A percentile compares a stretch with the other conserved stretches of the same genome.
Evolutionary conservation across 345 rosid genomes (phyloP).

Genomic region (Viola odorata): DNA sequence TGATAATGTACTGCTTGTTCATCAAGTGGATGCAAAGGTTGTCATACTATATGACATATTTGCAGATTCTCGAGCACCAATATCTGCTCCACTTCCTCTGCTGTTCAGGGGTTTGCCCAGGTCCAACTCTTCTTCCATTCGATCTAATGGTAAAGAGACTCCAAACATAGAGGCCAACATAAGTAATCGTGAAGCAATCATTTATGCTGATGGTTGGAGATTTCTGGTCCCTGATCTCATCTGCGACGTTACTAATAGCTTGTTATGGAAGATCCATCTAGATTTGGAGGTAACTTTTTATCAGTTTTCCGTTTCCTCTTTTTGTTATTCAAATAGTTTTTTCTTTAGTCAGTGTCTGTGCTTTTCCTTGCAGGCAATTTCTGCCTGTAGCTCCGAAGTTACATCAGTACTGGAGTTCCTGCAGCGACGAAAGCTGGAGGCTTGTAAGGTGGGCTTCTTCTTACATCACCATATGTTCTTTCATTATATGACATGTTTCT

Average conservation of each 20-base stretch:
- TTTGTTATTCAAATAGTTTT: background rate
- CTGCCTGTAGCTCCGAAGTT: conserved; percentile 91
- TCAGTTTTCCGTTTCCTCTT: conserved; percentile 1
- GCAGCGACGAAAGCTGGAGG: conserved; percentile 88
- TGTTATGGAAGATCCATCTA: conserved; percentile 84
- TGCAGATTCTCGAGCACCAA: conserved; percentile 88
- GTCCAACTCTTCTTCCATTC: conserved; percentile 40
- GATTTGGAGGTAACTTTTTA: conserved; percentile 71
- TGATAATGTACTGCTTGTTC: conserved; percentile 90
- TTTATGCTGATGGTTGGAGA: conserved; percentile 87
- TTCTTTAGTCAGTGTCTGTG: conserved; percentile 10
- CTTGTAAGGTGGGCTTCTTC: conserved; percentile 58
- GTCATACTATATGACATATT: conserved; percentile 88
- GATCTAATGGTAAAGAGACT: conserved; percentile 41
- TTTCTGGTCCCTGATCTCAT: conserved; percentile 89
- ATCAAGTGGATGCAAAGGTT: conserved; percentile 97
- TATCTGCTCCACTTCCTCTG: conserved; percentile 97
- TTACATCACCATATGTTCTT: conserved; percentile 1
- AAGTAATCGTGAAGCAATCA: conserved; percentile 44
- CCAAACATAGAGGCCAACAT: conserved; percentile 46
- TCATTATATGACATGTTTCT: background rate
- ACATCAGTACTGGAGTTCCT: conserved; percentile 79
- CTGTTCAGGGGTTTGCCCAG: conserved; percentile 65
- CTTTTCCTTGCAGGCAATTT: conserved; percentile 64
- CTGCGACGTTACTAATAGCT: conserved; percentile 60